Evolutionary conservation across 805 yeast species (phyloP).

Genomic region (Pichia exigua): DNA sequence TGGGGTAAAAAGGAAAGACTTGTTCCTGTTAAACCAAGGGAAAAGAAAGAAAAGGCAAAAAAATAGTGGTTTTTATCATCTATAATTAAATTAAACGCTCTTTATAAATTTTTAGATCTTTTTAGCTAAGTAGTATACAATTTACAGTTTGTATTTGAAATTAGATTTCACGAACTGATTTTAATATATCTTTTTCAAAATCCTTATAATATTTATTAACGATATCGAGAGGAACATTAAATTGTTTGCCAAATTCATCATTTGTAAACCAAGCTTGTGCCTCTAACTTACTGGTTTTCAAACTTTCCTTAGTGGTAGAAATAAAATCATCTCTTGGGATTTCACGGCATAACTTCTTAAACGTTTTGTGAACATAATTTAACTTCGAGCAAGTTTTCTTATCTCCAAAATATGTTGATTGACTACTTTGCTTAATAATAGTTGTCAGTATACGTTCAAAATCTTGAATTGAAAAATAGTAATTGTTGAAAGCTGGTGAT

Average conservation of each 20-base stretch:
- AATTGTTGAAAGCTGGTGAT: conserved; percentile 18
- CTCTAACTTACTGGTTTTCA: neutral
- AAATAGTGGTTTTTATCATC: conserved; percentile 8
- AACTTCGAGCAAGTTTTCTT: neutral
- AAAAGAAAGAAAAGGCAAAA: conserved; percentile 29
- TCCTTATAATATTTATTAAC: conserved; percentile 4
- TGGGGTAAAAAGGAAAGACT: conserved; percentile 69
- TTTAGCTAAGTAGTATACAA: neutral
- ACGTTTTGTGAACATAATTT: neutral
- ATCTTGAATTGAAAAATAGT: conserved; percentile 18
- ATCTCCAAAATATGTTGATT: conserved; percentile 1
- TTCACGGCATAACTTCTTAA: neutral
- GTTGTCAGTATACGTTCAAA: conserved; percentile 16
- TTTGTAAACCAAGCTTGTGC: conserved; percentile 15
- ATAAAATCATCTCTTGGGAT: conserved; percentile 2
- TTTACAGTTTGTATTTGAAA: neutral
- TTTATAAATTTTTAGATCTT: neutral
- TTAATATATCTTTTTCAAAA: conserved; percentile 3
- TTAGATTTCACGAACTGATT: conserved; percentile 1
- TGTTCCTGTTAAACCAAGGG: conserved; percentile 58
- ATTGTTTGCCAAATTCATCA: conserved; percentile 15
- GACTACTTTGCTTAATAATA: conserved; percentile 1
- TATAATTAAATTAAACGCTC: neutral
- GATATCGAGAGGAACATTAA: conserved; percentile 5
- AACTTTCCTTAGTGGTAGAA: neutral